A percentile compares a stretch with the other conserved stretches of the same genome.
phyloP scores from a whole-genome alignment of 148 eudicot genomes.

The Mesembryanthemum crystallinum region DNA sequence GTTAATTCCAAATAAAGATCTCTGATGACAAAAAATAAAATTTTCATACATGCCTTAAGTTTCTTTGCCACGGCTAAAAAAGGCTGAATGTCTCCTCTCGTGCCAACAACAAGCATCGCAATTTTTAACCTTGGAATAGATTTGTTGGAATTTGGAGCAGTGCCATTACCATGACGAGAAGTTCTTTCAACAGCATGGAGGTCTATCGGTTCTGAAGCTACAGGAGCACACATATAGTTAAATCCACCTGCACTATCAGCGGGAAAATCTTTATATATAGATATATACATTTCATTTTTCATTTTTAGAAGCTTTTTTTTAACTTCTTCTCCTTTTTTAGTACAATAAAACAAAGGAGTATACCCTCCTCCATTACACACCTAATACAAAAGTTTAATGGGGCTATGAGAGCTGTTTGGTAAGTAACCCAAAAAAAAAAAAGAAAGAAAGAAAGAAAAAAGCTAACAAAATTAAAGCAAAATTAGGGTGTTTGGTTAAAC shows the following conservation, averaged over 20 bases:
- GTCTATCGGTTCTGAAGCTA: conserved; percentile 51
- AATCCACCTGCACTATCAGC: conserved; percentile 52
- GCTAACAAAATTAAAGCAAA: too few relatives aligned
- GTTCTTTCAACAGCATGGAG: conserved; percentile 41
- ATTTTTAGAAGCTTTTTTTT: too few relatives aligned
- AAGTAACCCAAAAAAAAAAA: too few relatives aligned
- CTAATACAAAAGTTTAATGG: background rate
- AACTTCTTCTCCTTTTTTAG: too few relatives aligned
- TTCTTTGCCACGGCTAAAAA: conserved; percentile 80
- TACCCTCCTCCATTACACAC: background rate
- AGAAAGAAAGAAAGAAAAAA: too few relatives aligned
- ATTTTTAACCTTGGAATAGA: conserved; percentile 66
- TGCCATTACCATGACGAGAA: conserved; percentile 31
- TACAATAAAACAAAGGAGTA: too few relatives aligned
- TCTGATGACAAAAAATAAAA: background rate
- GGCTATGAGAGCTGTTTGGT: too few relatives aligned
- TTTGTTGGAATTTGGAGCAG: conserved; percentile 34
- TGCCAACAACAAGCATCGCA: conserved; percentile 87
- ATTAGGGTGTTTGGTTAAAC: too few relatives aligned
- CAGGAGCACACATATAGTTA: conserved; percentile 41
- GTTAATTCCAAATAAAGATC: background rate
- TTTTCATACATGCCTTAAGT: conserved; percentile 59
- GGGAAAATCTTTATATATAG: background rate
- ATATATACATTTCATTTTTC: too few relatives aligned
- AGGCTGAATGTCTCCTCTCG: conserved; percentile 97